phyloP scores from a whole-genome alignment of 345 rosid species.

The Brassica cretica region DNA sequence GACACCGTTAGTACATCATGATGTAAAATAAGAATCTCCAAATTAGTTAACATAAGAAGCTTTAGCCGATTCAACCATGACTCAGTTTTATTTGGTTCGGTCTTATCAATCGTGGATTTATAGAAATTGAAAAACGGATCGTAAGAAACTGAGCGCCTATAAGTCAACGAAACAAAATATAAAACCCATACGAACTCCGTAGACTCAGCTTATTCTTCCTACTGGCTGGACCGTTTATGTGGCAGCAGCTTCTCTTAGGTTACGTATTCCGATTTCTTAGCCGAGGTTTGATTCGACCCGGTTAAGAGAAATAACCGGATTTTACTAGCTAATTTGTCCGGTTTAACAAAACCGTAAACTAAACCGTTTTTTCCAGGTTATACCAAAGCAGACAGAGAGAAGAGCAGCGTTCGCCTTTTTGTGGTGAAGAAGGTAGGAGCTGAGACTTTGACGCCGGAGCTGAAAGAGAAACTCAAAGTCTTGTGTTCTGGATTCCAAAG shows the following conservation, averaged over 20 bases:
- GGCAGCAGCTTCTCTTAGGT: background rate
- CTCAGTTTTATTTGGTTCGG: background rate
- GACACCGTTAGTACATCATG: too few species aligned
- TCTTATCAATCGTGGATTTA: background rate
- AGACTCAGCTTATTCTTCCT: background rate
- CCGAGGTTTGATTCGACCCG: background rate
- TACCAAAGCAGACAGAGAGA: background rate
- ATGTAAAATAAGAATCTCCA: too few species aligned
- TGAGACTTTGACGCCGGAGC: slow-evolving; percentile 58
- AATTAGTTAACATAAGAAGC: too few species aligned
- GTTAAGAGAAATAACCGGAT: slow-evolving; percentile 9
- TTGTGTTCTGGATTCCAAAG: slow-evolving; percentile 64
- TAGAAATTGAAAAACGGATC: slow-evolving; percentile 18
- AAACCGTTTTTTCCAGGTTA: slow-evolving; percentile 20
- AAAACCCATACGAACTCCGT: slow-evolving; percentile 7
- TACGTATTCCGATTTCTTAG: background rate
- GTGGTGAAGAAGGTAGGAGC: slow-evolving; percentile 64
- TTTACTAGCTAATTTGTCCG: background rate
- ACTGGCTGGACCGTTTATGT: too few species aligned
- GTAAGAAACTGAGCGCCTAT: background rate
- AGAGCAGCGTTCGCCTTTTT: background rate
- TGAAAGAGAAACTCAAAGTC: slow-evolving; percentile 62
- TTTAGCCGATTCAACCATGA: background rate
- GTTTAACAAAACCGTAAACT: background rate
- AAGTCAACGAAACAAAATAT: background rate